Percentiles rank a stretch among this genome's conserved stretches.
Conservation (phyloP, 2,329 filamentous ascomycete species). For the Chrysosphaeria jannelii region DNA sequence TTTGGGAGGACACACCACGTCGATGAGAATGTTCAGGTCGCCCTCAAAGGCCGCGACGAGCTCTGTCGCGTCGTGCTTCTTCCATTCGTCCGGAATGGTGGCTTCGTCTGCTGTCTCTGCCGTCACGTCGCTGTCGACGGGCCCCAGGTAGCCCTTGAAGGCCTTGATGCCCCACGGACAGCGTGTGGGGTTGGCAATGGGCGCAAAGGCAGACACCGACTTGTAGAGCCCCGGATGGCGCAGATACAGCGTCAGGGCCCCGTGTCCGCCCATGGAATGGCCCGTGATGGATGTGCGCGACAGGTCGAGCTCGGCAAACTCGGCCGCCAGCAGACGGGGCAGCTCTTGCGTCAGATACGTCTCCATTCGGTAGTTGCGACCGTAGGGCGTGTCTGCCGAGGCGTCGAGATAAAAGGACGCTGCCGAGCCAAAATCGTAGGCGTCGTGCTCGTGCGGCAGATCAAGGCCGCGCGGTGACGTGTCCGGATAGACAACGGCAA, state of each 20-base stretch:
- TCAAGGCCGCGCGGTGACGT: slow-evolving; percentile 67
- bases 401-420: slow-evolving; percentile 93
- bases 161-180: slow-evolving; percentile 94
- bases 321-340: slow-evolving; percentile 40
- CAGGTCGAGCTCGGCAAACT: slow-evolving; percentile 35
- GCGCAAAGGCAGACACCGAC: slow-evolving; percentile 69
- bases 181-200: slow-evolving; percentile 58
- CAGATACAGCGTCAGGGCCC: slow-evolving; percentile 71
- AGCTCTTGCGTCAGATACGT: slow-evolving; percentile 72
- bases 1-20: too few species aligned
- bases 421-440: slow-evolving; percentile 72
- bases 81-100: slow-evolving; percentile 36
- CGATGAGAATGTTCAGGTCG: slow-evolving; percentile 50
- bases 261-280: slow-evolving; percentile 93
- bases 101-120: slow-evolving; percentile 2
- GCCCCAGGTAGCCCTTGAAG: slow-evolving; percentile 69
- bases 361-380: slow-evolving; percentile 73
- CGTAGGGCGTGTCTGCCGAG: slow-evolving; percentile 45
- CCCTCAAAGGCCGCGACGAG: slow-evolving; percentile 44
- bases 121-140: slow-evolving; percentile 12
- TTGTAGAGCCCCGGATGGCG: slow-evolving; percentile 77
- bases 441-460: slow-evolving; percentile 59
- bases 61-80: slow-evolving; percentile 75
- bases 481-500: slow-evolving; percentile 87
- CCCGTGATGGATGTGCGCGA: slow-evolving; percentile 56